Percentiles rank a stretch among this genome's conserved stretches.
Conservation (phyloP, 805 yeast species). For the Geotrichum ghanense region DNA sequence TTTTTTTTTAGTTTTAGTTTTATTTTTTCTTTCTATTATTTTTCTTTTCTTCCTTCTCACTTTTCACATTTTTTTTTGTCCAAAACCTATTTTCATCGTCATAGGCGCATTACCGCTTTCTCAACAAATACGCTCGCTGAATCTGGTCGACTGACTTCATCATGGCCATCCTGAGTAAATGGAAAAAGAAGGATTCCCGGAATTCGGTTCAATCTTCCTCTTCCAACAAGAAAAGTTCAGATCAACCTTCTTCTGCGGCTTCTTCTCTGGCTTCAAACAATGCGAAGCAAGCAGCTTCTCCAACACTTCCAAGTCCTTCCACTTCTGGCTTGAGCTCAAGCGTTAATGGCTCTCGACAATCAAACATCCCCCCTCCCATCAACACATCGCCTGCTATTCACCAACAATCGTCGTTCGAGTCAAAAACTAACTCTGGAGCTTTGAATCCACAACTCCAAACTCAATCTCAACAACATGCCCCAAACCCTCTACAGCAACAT, state of each 20-base stretch:
- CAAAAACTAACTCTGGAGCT: not conserved
- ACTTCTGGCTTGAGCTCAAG: not conserved
- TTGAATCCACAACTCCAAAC: not conserved
- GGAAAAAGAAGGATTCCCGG: not conserved
- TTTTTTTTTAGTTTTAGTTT: not conserved
- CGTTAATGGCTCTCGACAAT: too few species aligned
- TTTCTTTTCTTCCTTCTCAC: not conserved
- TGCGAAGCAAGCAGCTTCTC: not conserved
- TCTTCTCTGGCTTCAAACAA: not conserved
- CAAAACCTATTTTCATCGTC: not conserved
- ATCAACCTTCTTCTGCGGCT: not conserved
- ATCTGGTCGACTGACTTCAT: not conserved
- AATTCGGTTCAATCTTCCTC: not conserved
- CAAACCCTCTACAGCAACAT: not conserved
- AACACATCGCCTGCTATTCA: not conserved
- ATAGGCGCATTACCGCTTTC: not conserved
- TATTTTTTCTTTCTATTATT: not conserved
- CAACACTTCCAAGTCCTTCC: not conserved
- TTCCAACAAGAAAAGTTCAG: not conserved
- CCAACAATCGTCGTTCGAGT: not conserved
- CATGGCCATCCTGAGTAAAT: constrained; percentile 1
- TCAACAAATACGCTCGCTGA: not conserved
- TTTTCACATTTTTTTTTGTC: too few species aligned
- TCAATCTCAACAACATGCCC: not conserved
- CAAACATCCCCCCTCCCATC: not conserved